phyloP scores from a whole-genome alignment of 805 yeast species.

The Candida verbasci region DNA sequence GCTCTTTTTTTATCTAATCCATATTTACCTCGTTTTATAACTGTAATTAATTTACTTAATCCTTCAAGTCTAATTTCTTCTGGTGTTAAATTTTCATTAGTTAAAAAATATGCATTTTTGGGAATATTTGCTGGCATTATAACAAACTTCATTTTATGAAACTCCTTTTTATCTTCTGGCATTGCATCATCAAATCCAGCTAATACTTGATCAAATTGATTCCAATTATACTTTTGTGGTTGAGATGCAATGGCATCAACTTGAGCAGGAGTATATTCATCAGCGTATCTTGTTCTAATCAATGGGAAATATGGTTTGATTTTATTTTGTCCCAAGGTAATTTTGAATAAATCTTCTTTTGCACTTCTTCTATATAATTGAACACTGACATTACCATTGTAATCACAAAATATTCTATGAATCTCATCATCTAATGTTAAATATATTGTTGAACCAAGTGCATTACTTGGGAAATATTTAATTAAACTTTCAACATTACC shows the following conservation, averaged over 20 bases:
- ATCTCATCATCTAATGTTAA: slow-evolving; percentile 77
- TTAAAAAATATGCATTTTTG: slow-evolving; percentile 43
- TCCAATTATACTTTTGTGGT: slow-evolving; percentile 73
- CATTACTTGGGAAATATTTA: slow-evolving; percentile 49
- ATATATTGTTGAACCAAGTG: slow-evolving; percentile 62
- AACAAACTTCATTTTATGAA: slow-evolving; percentile 76
- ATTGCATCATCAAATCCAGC: slow-evolving; percentile 85
- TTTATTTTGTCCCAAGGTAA: slow-evolving; percentile 10
- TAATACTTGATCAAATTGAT: slow-evolving; percentile 80
- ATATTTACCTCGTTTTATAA: slow-evolving; percentile 56
- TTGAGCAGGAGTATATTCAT: slow-evolving; percentile 52
- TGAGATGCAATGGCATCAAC: slow-evolving; percentile 53
- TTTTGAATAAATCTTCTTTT: slow-evolving; percentile 7
- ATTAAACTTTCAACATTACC: slow-evolving; percentile 53
- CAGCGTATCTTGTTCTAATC: slow-evolving; percentile 77
- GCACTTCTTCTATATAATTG: slow-evolving; percentile 52
- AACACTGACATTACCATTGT: slow-evolving; percentile 68
- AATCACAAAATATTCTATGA: slow-evolving; percentile 75
- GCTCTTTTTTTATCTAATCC: slow-evolving; percentile 12
- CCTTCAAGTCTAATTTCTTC: slow-evolving; percentile 97
- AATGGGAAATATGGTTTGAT: slow-evolving; percentile 24
- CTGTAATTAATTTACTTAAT: slow-evolving; percentile 58
- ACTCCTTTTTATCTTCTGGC: slow-evolving; percentile 48
- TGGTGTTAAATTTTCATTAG: slow-evolving; percentile 60
- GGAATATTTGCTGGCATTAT: slow-evolving; percentile 76